phyloP scores from a whole-genome alignment of 345 rosid genomes.

The Salix exigua region DNA sequence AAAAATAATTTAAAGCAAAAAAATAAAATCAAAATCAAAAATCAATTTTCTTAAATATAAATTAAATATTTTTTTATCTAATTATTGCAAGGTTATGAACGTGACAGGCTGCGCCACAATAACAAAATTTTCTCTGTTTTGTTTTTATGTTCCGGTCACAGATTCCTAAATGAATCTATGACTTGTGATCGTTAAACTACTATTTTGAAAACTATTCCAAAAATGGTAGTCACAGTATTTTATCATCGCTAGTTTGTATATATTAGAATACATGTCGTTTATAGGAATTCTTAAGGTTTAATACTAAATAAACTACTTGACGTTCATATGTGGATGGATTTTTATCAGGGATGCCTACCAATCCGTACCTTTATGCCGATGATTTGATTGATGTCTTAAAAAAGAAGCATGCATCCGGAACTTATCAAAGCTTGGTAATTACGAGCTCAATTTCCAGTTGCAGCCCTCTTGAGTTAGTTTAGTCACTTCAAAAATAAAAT shows the following conservation, averaged over 20 bases:
- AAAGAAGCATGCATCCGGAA: conserved; percentile 78
- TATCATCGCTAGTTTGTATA: neutral
- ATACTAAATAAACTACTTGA: neutral
- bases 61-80: neutral
- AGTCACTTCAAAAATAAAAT: neutral
- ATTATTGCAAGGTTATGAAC: neutral
- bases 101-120: neutral
- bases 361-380: conserved; percentile 70
- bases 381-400: conserved; percentile 69
- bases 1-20: too few relatives aligned
- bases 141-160: too few relatives aligned
- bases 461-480: neutral
- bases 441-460: neutral
- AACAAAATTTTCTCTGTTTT: too few relatives aligned
- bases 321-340: neutral
- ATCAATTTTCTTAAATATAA: too few relatives aligned
- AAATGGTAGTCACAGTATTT: neutral
- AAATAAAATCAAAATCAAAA: too few relatives aligned
- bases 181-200: neutral
- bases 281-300: neutral
- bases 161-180: too few relatives aligned
- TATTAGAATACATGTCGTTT: neutral
- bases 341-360: conserved; percentile 90
- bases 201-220: neutral
- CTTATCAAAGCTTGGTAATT: conserved; percentile 74